phyloP scores from a whole-genome alignment of 2,329 filamentous ascomycete species.

The Cadophora malorum region DNA sequence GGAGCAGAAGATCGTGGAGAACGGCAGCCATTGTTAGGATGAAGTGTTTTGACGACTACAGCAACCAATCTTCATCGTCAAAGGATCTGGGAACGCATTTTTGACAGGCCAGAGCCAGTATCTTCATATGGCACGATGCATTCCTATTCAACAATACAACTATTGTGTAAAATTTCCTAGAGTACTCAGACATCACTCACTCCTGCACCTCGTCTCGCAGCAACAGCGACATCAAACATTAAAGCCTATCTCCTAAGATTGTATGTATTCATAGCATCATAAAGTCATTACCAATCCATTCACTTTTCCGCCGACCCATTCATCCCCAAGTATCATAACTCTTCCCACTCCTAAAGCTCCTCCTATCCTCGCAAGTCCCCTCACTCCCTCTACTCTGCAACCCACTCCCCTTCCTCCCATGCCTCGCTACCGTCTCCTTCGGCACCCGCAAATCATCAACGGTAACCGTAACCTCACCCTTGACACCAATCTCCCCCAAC shows the following conservation, averaged over 20 bases:
- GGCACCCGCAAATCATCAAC: conserved; percentile 22
- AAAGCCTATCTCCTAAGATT: not conserved
- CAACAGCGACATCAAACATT: conserved; percentile 4
- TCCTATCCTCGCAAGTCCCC: conserved; percentile 22
- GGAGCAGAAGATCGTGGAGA: conserved; percentile 14
- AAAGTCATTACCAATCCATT: not conserved
- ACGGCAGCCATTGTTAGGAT: conserved; percentile 21
- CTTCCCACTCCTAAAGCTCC: conserved; percentile 22
- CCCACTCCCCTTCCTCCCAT: not conserved
- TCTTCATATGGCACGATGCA: too few relatives aligned
- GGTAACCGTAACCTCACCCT: conserved; percentile 37
- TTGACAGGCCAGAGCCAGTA: too few relatives aligned
- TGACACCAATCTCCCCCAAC: conserved; percentile 37
- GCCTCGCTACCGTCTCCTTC: not conserved
- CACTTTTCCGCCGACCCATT: too few relatives aligned
- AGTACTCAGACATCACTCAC: not conserved
- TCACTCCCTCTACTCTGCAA: conserved; percentile 10
- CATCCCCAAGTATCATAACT: conserved; percentile 20
- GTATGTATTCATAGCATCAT: not conserved
- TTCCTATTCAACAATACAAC: too few relatives aligned
- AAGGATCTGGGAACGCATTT: too few relatives aligned
- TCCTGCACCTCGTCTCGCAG: too few relatives aligned
- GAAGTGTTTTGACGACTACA: not conserved
- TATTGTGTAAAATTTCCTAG: not conserved
- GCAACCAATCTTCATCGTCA: too few relatives aligned